These are phyloP conservation scores for Mortierella antarctica DNA, from an alignment of 192 early-diverging fungal species.

Conservation along the genomic window DNA sequence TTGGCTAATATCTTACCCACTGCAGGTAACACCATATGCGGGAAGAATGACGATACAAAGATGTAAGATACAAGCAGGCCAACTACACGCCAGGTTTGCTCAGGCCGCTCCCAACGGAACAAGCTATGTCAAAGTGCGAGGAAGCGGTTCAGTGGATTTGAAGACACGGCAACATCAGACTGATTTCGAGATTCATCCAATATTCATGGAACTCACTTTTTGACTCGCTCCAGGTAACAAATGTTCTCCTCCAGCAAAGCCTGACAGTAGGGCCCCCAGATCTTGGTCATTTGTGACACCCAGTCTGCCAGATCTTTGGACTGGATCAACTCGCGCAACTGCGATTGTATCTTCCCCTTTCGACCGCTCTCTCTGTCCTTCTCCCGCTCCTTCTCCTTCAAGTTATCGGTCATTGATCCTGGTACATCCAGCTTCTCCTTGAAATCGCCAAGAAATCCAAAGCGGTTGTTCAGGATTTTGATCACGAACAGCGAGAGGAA, in stretches of 20 bases:
- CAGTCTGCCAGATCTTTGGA: conserved; percentile 52
- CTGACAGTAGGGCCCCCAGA: conserved; percentile 47
- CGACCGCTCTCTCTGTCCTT: not conserved
- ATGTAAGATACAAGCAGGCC: conserved; percentile 35
- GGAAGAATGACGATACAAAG: conserved; percentile 29
- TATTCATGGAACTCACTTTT: conserved; percentile 18
- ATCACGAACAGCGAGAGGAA: conserved; percentile 25
- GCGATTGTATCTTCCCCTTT: conserved; percentile 32
- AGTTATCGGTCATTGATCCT: not conserved
- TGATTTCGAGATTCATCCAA: too few relatives aligned
- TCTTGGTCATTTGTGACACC: conserved; percentile 45
- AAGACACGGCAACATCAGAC: not conserved
- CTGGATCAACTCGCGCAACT: conserved; percentile 35
- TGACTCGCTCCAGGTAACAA: conserved; percentile 40
- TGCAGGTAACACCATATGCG: conserved; percentile 22
- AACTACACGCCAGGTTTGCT: conserved; percentile 48
- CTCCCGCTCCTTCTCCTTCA: not conserved
- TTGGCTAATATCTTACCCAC: conserved; percentile 16
- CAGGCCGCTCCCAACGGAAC: conserved; percentile 41
- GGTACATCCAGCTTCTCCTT: conserved; percentile 24
- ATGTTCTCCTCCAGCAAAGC: conserved; percentile 41
- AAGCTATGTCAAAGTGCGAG: conserved; percentile 5
- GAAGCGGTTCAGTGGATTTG: too few relatives aligned
- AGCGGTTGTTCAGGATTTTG: conserved; percentile 47
- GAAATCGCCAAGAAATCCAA: conserved; percentile 27